A percentile compares a stretch with the other conserved stretches of the same genome.
Evolutionary conservation across 2,329 filamentous ascomycete genomes (phyloP).

Genomic region (Monascus ruber): DNA sequence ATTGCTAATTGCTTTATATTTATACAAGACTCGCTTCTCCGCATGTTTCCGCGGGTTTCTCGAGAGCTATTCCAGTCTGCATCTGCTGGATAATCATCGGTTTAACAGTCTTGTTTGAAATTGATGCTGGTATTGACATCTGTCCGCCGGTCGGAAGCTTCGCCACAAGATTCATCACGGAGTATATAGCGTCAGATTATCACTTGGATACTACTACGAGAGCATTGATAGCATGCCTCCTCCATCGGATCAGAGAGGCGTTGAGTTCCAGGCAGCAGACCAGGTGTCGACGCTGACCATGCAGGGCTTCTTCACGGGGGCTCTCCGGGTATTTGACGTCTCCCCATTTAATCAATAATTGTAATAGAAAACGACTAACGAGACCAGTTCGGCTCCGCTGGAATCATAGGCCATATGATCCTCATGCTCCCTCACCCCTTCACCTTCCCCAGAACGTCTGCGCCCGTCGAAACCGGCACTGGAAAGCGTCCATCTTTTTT

Average conservation of each 20-base stretch:
- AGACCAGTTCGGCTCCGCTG: slow-evolving; percentile 32
- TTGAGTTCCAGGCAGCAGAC: slow-evolving; percentile 25
- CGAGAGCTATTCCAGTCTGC: too few species aligned
- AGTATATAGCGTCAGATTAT: too few species aligned
- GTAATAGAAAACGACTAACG: background rate
- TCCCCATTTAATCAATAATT: too few species aligned
- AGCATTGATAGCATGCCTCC: slow-evolving; percentile 24
- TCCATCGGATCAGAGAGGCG: slow-evolving; percentile 26
- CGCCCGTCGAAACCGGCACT: slow-evolving; percentile 12
- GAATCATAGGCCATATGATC: slow-evolving; percentile 36
- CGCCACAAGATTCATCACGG: too few species aligned
- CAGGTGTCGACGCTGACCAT: slow-evolving; percentile 31
- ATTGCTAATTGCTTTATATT: too few species aligned
- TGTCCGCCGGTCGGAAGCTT: too few species aligned
- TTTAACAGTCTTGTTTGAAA: too few species aligned
- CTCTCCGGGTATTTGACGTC: slow-evolving; percentile 22
- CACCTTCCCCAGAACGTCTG: slow-evolving; percentile 22
- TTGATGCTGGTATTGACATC: too few species aligned
- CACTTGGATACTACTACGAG: too few species aligned
- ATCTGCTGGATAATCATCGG: too few species aligned
- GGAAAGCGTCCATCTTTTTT: slow-evolving; percentile 14
- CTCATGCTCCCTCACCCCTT: slow-evolving; percentile 33
- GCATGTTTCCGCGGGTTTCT: too few species aligned
- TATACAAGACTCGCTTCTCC: too few species aligned
- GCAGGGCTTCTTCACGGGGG: slow-evolving; percentile 33